phyloP scores from a whole-genome alignment of 129 eudicot genomes.

The Sambucus nigra region DNA sequence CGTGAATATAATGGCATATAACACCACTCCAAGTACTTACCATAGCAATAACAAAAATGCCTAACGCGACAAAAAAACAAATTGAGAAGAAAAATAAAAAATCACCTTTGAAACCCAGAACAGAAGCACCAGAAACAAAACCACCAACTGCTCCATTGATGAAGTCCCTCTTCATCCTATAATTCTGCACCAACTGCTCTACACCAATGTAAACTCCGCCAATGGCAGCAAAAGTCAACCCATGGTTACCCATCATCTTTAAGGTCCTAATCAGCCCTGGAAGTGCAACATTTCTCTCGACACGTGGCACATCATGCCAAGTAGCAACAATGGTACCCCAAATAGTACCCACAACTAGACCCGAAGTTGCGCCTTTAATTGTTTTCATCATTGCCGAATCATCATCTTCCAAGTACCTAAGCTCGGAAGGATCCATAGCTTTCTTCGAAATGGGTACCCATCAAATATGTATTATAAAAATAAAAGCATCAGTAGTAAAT shows the following conservation, averaged over 20 bases:
- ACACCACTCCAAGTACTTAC: neutral
- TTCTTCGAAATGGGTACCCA: neutral
- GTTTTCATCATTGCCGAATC: conserved; percentile 55
- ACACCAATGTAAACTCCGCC: conserved; percentile 93
- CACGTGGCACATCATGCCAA: conserved; percentile 96
- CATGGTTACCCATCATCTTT: conserved; percentile 93
- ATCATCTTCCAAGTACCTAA: conserved; percentile 70
- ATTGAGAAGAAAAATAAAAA: neutral
- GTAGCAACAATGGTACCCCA: conserved; percentile 94
- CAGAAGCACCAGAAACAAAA: conserved; percentile 82
- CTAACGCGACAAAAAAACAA: neutral
- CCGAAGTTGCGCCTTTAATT: conserved; percentile 66
- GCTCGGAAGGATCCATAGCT: conserved; percentile 62
- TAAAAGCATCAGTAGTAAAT: neutral
- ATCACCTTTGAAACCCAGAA: conserved; percentile 76
- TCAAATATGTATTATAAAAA: conserved; percentile 3
- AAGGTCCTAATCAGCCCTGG: conserved; percentile 81
- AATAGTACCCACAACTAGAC: conserved; percentile 82
- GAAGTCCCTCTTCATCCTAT: conserved; percentile 73
- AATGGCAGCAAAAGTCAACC: conserved; percentile 85
- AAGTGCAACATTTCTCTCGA: conserved; percentile 79
- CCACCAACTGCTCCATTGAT: conserved; percentile 97
- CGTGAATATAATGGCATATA: neutral
- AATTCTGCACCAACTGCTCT: conserved; percentile 71
- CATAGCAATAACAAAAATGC: neutral